Base-by-base conservation (phyloP, 148 eudicot genomes). In the Cornus controversa region DNA sequence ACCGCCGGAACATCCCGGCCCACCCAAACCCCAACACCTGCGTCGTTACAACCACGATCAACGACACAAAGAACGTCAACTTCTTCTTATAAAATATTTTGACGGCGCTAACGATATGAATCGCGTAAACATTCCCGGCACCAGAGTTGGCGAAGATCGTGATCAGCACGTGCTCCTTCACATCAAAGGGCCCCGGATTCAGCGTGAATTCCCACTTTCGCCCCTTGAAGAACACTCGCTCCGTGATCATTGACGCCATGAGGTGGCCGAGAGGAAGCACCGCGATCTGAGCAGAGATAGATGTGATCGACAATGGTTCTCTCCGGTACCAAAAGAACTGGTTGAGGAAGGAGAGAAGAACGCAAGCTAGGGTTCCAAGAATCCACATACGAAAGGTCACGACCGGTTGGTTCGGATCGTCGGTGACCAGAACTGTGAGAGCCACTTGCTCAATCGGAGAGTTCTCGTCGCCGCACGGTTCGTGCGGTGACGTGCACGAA, bases 1-100 rank as follows among this genome's bases (percentile, higher is more conserved):
- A 89, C 83, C 88, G 84, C 75, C 99, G 86, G 77, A 93, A 91
- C 4, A 96, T 73, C 53, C 98, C 99, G 13, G 99, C 99, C 99
- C 99, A 96, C 15, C 99, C 99, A 26, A 91, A 96, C 8, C 99
- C 99, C 85, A 96, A 69, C 58, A 91, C 90, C 88, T 96, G 99
- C 68, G 98, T 87, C 36, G 99, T 93, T 23, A 96, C 67, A 81
- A 90, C 94, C 25, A 96, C 85, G 22, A 87, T 77, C 82, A 88
- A 86, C 89, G 92, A 85, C 86, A 86, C 91, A 79, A 75, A 77
- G 23, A 96, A 88, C 62, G 90, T 77, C 75, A 96, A 70, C 26
- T 68, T 73, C 86, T 87, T 77, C 81, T 84, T 84, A 47, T 93
- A 96, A 45, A 87, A 89, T 60, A 96, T 62, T 84, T 91, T 93